These are phyloP conservation scores for Talaromyces trachyspermus DNA, from an alignment of 495 filamentous ascomycete species.

Conservation along the genomic window DNA sequence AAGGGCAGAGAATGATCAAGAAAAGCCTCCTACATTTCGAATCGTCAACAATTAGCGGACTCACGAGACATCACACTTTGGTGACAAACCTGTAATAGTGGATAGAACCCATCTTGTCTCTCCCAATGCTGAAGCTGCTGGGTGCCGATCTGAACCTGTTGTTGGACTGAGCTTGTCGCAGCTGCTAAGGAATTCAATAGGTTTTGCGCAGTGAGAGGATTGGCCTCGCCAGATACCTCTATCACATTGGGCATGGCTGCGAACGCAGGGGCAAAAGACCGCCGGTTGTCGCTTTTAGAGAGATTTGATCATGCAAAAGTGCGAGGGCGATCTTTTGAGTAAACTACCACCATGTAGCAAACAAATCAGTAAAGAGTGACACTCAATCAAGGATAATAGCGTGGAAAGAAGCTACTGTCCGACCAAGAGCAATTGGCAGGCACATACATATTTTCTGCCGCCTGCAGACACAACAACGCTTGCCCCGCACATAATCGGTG, in stretches of 20 bases:
- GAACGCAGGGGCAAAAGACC: neutral
- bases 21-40: slow-evolving; percentile 55
- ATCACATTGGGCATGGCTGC: slow-evolving; percentile 33
- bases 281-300: neutral
- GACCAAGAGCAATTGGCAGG: too few relatives aligned
- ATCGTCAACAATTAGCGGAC: too few relatives aligned
- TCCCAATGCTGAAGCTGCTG: slow-evolving; percentile 87
- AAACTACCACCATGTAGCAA: too few relatives aligned
- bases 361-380: too few relatives aligned
- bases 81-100: slow-evolving; percentile 63
- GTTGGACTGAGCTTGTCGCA: slow-evolving; percentile 65
- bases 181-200: slow-evolving; percentile 64
- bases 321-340: too few relatives aligned
- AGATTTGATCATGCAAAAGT: neutral
- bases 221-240: slow-evolving; percentile 54
- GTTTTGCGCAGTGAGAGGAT: slow-evolving; percentile 55
- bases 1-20: slow-evolving; percentile 65
- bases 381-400: too few relatives aligned
- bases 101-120: slow-evolving; percentile 62
- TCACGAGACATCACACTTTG: too few relatives aligned
- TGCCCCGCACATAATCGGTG: slow-evolving; percentile 8
- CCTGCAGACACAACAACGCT: slow-evolving; percentile 5
- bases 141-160: slow-evolving; percentile 68
- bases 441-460: too few relatives aligned
- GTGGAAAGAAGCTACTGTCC: too few relatives aligned